Conservation (phyloP, 2,329 filamentous ascomycete genomes). For the Raffaelea arxii region DNA sequence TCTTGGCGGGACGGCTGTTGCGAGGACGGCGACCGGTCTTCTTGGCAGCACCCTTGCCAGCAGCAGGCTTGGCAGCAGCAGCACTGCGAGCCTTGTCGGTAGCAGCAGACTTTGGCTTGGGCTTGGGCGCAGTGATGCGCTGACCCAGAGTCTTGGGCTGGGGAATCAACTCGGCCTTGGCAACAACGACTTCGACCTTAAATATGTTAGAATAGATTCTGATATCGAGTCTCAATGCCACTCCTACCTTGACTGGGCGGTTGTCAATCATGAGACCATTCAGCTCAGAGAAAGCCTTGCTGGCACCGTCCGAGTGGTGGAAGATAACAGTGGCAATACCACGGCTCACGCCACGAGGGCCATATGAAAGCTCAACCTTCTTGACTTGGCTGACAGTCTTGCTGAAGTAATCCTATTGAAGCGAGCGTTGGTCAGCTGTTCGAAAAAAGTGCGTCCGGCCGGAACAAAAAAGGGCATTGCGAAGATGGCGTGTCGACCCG, state of each 20-base stretch:
- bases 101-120: conserved; percentile 74
- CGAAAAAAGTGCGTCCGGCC: conserved; percentile 39
- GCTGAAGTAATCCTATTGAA: conserved; percentile 87
- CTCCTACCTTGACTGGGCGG: conserved; percentile 81
- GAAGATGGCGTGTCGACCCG: too few relatives aligned
- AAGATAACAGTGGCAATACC: conserved; percentile 90
- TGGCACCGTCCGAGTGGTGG: conserved; percentile 67
- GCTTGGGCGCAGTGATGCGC: conserved; percentile 62
- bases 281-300: conserved; percentile 71
- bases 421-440: conserved; percentile 54
- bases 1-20: conserved; percentile 61
- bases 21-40: conserved; percentile 42
- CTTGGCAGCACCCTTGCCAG: conserved; percentile 40
- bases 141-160: conserved; percentile 66
- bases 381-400: conserved; percentile 85
- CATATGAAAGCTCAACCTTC: conserved; percentile 84
- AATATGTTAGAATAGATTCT: too few relatives aligned
- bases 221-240: too few relatives aligned
- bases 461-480: too few relatives aligned
- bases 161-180: conserved; percentile 59
- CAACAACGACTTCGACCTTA: conserved; percentile 91
- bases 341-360: conserved; percentile 81
- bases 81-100: conserved; percentile 51
- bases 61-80: conserved; percentile 26
- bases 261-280: conserved; percentile 88